phyloP scores from a whole-genome alignment of 352 stramenopile genomes.

The Phytophthora melonis region DNA sequence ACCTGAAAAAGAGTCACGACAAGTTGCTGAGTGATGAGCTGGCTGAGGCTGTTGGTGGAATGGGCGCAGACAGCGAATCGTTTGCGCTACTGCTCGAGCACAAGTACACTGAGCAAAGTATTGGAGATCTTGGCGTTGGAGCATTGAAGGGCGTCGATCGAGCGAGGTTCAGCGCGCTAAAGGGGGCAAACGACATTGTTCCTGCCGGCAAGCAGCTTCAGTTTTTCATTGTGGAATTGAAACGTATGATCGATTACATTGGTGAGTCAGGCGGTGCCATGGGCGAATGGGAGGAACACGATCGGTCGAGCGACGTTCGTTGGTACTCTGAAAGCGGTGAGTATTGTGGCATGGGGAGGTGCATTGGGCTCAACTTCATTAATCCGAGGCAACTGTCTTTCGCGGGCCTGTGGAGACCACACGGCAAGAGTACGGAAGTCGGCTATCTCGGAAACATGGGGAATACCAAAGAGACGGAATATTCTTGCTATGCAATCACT shows the following conservation, averaged over 20 bases:
- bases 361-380: neutral
- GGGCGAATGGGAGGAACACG: neutral
- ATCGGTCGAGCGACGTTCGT: neutral
- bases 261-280: neutral
- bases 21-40: neutral
- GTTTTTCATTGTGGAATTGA: conserved; percentile 18
- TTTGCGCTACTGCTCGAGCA: conserved; percentile 22
- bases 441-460: conserved; percentile 5
- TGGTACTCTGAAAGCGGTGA: neutral
- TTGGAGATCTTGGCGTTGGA: conserved; percentile 8
- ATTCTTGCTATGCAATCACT: neutral
- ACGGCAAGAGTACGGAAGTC: neutral
- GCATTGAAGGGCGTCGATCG: conserved; percentile 28
- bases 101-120: conserved; percentile 20
- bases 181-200: conserved; percentile 9
- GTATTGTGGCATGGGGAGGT: neutral
- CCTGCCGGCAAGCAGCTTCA: conserved; percentile 9
- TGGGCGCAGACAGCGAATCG: conserved; percentile 46
- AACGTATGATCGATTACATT: neutral
- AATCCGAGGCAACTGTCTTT: neutral
- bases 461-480: neutral
- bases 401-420: neutral
- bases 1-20: neutral
- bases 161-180: conserved; percentile 7
- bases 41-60: conserved; percentile 31